These are phyloP conservation scores for Penicillium silybi DNA, from an alignment of 495 filamentous ascomycete genomes.

Conservation along the genomic window DNA sequence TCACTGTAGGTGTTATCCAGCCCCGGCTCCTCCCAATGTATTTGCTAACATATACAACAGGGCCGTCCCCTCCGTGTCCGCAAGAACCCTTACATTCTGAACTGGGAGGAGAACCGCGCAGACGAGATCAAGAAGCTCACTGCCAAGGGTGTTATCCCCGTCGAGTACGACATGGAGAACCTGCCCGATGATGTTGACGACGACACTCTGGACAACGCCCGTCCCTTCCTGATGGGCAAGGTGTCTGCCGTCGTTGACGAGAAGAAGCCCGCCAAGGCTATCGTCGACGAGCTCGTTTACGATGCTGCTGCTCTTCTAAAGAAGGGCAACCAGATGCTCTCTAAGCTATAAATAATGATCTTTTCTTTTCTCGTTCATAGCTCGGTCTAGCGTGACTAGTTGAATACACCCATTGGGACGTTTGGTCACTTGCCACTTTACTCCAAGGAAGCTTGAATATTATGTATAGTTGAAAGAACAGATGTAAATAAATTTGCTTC, in stretches of 20 bases:
- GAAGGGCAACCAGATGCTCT: constrained; percentile 59
- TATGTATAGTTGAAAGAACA: no score
- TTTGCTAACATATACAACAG: constrained; percentile 33
- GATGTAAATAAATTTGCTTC: no score
- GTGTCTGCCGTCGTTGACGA: constrained; percentile 91
- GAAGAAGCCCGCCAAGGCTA: constrained; percentile 84
- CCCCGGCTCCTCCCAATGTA: neutral
- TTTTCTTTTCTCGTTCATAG: constrained; percentile 7
- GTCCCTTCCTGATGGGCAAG: constrained; percentile 95
- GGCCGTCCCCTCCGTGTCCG: constrained; percentile 91
- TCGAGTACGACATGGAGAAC: constrained; percentile 90
- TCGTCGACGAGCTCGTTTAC: constrained; percentile 91
- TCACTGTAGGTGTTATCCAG: constrained; percentile 58
- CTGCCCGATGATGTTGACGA: constrained; percentile 66
- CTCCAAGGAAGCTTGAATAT: neutral
- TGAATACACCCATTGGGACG: neutral
- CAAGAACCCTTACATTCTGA: constrained; percentile 85
- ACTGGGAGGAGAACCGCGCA: constrained; percentile 91
- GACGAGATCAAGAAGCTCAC: constrained; percentile 91
- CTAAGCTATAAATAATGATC: constrained; percentile 56
- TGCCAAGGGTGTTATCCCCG: constrained; percentile 81
- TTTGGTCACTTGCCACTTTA: neutral
- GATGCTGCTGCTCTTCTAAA: constrained; percentile 71
- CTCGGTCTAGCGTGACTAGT: neutral
- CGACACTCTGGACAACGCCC: constrained; percentile 84